These are phyloP conservation scores for Ottelia alismoides DNA, from an alignment of 106 monocot genomes.

Conservation along the genomic window DNA sequence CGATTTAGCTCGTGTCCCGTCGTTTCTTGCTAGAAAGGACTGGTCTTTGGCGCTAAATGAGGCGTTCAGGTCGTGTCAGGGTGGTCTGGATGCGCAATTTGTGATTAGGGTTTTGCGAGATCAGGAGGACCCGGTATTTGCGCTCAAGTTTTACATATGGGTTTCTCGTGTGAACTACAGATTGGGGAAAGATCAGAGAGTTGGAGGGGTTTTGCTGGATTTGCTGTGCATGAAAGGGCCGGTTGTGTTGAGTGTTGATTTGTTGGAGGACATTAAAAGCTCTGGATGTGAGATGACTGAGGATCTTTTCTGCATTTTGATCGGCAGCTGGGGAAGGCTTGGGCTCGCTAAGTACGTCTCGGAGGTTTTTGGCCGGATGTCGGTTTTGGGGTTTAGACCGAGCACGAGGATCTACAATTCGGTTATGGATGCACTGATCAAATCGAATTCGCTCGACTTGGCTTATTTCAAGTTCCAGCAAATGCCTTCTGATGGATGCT, in stretches of 20 bases:
- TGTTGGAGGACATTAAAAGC: conserved; percentile 40
- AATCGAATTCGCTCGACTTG: conserved; percentile 56
- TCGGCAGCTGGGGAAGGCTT: conserved; percentile 69
- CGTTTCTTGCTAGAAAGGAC: conserved; percentile 37
- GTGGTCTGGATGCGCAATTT: conserved; percentile 12
- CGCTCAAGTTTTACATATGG: conserved; percentile 70
- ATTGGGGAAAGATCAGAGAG: conserved; percentile 30
- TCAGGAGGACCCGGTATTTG: conserved; percentile 25
- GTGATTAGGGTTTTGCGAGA: conserved; percentile 27
- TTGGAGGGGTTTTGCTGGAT: conserved; percentile 32
- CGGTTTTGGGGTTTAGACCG: conserved; percentile 40
- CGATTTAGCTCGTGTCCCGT: conserved; percentile 28
- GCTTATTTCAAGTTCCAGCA: conserved; percentile 92
- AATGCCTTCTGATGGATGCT: conserved; percentile 76
- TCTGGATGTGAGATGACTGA: conserved; percentile 44
- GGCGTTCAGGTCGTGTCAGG: conserved; percentile 20
- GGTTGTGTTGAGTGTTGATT: conserved; percentile 35
- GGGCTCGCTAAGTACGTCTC: conserved; percentile 70
- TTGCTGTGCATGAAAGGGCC: conserved; percentile 56
- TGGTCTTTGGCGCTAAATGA: conserved; percentile 43
- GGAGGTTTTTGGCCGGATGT: conserved; percentile 67
- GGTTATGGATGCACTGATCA: conserved; percentile 70
- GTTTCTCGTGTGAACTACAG: conserved; percentile 28
- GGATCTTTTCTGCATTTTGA: conserved; percentile 54
- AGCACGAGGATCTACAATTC: conserved; percentile 62